Conservation (phyloP, 495 filamentous ascomycete genomes). For the Friedmanniomyces endolithicus region DNA sequence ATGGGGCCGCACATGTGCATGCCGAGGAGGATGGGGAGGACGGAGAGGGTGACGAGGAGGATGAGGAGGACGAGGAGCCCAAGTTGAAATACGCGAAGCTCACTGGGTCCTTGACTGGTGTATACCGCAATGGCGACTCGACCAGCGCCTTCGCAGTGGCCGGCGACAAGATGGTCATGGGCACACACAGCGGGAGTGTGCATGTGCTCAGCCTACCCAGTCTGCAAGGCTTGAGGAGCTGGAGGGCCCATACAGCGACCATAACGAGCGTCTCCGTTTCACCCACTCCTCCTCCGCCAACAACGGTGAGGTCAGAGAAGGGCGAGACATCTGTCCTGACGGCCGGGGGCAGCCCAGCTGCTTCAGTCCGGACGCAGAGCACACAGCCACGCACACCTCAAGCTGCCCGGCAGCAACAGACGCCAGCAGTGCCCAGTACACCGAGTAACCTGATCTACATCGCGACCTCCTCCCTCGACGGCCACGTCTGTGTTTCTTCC, state of each 20-base stretch:
- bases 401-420: not conserved
- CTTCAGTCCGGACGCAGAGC: not conserved
- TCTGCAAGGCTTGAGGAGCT: constrained; percentile 65
- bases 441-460: constrained; percentile 84
- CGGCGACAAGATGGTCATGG: constrained; percentile 94
- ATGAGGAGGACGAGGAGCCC: constrained; percentile 91
- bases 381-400: not conserved
- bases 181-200: constrained; percentile 94
- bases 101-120: constrained; percentile 60
- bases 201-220: constrained; percentile 74
- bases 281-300: constrained; percentile 65
- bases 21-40: constrained; percentile 6
- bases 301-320: not conserved
- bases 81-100: constrained; percentile 81
- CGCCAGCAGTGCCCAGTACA: constrained; percentile 46
- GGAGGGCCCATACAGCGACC: constrained; percentile 83
- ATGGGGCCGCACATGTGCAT: not conserved
- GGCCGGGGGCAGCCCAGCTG: not conserved
- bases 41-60: constrained; percentile 57
- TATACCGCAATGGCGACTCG: constrained; percentile 90
- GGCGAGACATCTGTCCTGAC: not conserved
- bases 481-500: constrained; percentile 81
- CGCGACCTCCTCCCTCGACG: constrained; percentile 87
- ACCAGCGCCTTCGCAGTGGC: constrained; percentile 80
- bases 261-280: constrained; percentile 84